Base-by-base conservation (phyloP, 2,329 filamentous ascomycete species). In the Hypocreales sp. region DNA sequence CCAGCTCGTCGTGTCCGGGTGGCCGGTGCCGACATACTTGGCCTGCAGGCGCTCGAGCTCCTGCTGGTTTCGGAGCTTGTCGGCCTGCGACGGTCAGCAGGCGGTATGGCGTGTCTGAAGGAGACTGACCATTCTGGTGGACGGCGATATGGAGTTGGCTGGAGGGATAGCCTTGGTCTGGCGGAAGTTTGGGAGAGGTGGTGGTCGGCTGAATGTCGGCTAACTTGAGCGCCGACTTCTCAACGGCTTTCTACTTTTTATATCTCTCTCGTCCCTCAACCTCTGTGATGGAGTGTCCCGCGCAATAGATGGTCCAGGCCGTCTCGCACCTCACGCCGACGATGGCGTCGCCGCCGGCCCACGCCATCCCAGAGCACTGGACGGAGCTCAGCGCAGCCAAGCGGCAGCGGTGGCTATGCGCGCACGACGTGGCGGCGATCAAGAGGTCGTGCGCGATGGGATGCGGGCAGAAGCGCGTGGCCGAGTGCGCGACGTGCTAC, bases 31-130 rank as follows among this genome's bases (percentile, higher is more conserved):
- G 45, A 98, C 68, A 61, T 90, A 94, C 46, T 92, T 92, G 46
- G 86, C 78, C 58, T 98, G 90, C 12, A 95, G 79, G 38, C 84
- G 78, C 58, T 98, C 90, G 48, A 98, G 86, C 55, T 98, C 90
- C 57, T 98, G 90, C 44, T 93, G 82, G 8, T 83, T 90, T 50
- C 90, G 86, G 39, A 98, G 79, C 60, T 98, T 98, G 62, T 98
- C 90, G 55, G 90, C 90, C 90, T 76, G 9, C n/a, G n/a, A n/a
- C n/a, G n/a, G n/a, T n/a, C n/a, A n/a, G n/a, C n/a, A n/a, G n/a
- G n/a, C n/a, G n/a, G n/a, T n/a, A n/a, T n/a, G n/a, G n/a, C n/a
- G n/a, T n/a, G n/a, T n/a, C n/a, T n/a, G n/a, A 8, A 9, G 19
- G 20, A 9, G 5, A 24, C 15, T 18, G 34, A 48, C 46, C 46